Conservation (phyloP, 1,139 yeast genomes). For the Hemisphaericaspora xylanilytica region DNA sequence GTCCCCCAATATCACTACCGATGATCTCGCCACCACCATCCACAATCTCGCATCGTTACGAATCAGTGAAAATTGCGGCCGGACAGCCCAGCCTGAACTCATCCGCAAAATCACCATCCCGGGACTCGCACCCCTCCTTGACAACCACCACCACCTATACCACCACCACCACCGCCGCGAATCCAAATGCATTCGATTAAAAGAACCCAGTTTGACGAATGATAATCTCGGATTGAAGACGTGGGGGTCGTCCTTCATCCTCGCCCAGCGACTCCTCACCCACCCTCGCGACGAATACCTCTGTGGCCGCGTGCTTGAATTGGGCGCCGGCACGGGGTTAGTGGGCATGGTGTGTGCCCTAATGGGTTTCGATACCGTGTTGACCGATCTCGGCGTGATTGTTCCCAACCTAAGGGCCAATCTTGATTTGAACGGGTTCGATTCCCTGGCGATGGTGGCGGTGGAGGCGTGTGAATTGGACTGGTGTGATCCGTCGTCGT, state of each 20-base stretch:
- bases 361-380: slow-evolving; percentile 48
- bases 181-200: too few species aligned
- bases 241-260: slow-evolving; percentile 87
- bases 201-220: slow-evolving; percentile 82
- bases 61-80: slow-evolving; percentile 80
- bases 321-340: slow-evolving; percentile 94
- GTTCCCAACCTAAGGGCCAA: slow-evolving; percentile 64
- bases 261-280: slow-evolving; percentile 53
- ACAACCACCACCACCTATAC: too few species aligned
- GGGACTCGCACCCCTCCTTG: slow-evolving; percentile 21
- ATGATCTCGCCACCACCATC: slow-evolving; percentile 35
- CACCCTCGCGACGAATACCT: slow-evolving; percentile 19
- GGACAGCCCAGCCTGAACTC: slow-evolving; percentile 79
- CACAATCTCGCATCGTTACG: slow-evolving; percentile 58
- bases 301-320: slow-evolving; percentile 57
- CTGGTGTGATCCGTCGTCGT: slow-evolving; percentile 63
- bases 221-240: slow-evolving; percentile 91
- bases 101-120: slow-evolving; percentile 46
- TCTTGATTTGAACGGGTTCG: slow-evolving; percentile 47
- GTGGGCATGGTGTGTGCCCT: slow-evolving; percentile 68
- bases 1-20: too few species aligned
- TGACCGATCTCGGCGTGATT: slow-evolving; percentile 82
- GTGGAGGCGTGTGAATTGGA: slow-evolving; percentile 67
- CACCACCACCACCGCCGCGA: too few species aligned
- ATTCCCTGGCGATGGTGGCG: too few species aligned